Percentiles rank a stretch among this genome's conserved stretches.
Evolutionary conservation across 225 moss, liverwort and hornwort species (phyloP).

Genomic region (Rhytidiadelphus loreus): DNA sequence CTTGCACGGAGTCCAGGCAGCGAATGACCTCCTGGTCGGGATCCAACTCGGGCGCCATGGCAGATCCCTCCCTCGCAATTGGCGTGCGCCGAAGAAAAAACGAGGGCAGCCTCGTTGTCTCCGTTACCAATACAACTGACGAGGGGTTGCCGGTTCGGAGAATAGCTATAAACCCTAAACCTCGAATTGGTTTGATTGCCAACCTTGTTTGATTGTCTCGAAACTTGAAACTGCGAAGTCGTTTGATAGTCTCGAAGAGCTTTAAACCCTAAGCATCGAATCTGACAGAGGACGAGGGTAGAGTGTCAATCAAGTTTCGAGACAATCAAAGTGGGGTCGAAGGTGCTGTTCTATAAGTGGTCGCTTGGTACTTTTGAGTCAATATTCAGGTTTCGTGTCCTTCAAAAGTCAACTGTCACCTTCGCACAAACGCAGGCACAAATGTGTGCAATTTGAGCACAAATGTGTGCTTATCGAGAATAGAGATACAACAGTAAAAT

Average conservation of each 20-base stretch:
- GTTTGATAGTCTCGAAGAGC: background rate
- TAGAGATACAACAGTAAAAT: background rate
- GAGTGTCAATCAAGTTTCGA: background rate
- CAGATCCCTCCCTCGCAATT: background rate
- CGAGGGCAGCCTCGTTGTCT: background rate
- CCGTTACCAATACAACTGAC: background rate
- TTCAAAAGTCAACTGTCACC: background rate
- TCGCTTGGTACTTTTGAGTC: background rate
- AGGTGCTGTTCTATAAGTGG: background rate
- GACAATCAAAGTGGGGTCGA: background rate
- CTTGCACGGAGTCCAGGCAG: slow-evolving; percentile 43
- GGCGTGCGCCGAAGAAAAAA: background rate
- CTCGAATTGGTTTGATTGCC: too few species aligned
- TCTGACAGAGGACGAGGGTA: background rate
- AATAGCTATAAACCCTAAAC: background rate
- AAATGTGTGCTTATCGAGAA: background rate
- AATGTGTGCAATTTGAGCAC: background rate
- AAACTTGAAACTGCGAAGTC: background rate
- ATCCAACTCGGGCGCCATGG: background rate
- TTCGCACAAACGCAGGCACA: background rate
- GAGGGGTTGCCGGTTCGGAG: background rate
- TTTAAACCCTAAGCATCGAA: background rate
- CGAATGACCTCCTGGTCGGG: slow-evolving; percentile 25
- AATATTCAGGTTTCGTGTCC: background rate
- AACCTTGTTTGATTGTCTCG: background rate